Base-by-base conservation (phyloP, 352 stramenopile species). In the Pythium insidiosum region DNA sequence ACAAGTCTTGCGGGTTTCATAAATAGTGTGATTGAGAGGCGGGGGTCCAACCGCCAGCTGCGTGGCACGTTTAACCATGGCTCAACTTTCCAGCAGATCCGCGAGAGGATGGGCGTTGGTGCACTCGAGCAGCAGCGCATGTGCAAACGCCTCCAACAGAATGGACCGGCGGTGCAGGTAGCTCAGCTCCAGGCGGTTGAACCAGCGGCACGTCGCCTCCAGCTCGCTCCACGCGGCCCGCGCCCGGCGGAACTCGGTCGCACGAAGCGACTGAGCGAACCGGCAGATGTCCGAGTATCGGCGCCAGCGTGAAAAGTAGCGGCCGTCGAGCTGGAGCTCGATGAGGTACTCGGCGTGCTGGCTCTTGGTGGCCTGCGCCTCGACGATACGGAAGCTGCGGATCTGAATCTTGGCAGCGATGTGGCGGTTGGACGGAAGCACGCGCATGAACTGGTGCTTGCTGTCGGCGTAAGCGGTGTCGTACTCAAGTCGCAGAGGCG, bases 331-430 rank as follows among this genome's bases (percentile, higher is more conserved):
- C 49, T 84, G 68, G 46, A 85, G 59, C 58, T 91, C 75, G 26
- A 91, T 66, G 28, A 88, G 60, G 47, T 87, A 91, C 68, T 91
- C 79, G 53, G 75, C 79, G 47, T 88, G 73, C 52, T 83, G 72
- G 18, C 56, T 67, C 39, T 66, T 66, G 6, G 52, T 75, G 12
- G 19, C 43, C 13, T n/a, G n/a, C n/a, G 55, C 54, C 50, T 85
- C 71, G 6, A 91, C 75, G 44, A 91, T 88, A 9, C 79, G 75
- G 58, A 91, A 91, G 57, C 70, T 88, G 31, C 72, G 75, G 49
- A 91, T 82, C 60, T 86, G 69, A 34, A 91, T 72, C 49, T 85
- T 87, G 40, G 73, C 79, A 2, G 71, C 73, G 31, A 88, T 81
- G 42, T 86, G 79, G 12, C 75, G 73, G 50, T 85, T 61, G n/a